phyloP scores from a whole-genome alignment of 2,329 filamentous ascomycete genomes.

The Akanthomyces muscarius region DNA sequence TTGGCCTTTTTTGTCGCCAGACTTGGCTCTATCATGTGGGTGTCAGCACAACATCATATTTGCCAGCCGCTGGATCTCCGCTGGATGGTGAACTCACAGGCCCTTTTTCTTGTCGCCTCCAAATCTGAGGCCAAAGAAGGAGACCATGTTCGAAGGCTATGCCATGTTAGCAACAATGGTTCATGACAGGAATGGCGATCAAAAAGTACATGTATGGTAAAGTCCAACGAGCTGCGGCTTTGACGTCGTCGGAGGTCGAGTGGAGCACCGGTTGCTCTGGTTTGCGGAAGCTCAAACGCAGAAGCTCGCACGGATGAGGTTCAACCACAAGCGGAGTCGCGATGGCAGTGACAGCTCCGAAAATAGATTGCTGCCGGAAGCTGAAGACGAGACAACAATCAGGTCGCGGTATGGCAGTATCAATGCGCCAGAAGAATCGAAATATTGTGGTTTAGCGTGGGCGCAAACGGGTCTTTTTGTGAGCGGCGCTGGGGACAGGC shows the following conservation, averaged over 20 bases:
- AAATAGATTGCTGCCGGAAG: neutral
- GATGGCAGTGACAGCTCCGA: neutral
- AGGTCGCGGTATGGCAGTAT: neutral
- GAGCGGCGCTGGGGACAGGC: neutral
- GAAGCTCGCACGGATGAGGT: conserved; percentile 2
- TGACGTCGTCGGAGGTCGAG: neutral
- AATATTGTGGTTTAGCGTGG: neutral
- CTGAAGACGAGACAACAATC: neutral
- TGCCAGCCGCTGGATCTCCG: conserved; percentile 4
- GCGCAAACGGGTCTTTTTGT: conserved; percentile 2
- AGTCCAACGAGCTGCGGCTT: neutral
- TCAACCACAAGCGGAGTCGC: conserved; percentile 5
- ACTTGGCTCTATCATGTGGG: conserved; percentile 23
- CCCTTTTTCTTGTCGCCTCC: conserved; percentile 55
- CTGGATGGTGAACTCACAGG: conserved; percentile 31
- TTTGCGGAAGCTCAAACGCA: neutral
- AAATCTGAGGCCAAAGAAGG: conserved; percentile 55
- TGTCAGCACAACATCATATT: neutral
- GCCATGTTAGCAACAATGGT: conserved; percentile 12
- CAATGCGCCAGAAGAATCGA: neutral
- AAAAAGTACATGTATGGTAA: neutral
- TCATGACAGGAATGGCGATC: neutral
- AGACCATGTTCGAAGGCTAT: conserved; percentile 44
- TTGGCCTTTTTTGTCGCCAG: conserved; percentile 29
- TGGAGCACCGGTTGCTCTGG: neutral